Evolutionary conservation across 192 early-diverging fungal genomes (phyloP), one percentile per base, ranked within the genome.

Genomic region (Coemansia javaensis): DNA sequence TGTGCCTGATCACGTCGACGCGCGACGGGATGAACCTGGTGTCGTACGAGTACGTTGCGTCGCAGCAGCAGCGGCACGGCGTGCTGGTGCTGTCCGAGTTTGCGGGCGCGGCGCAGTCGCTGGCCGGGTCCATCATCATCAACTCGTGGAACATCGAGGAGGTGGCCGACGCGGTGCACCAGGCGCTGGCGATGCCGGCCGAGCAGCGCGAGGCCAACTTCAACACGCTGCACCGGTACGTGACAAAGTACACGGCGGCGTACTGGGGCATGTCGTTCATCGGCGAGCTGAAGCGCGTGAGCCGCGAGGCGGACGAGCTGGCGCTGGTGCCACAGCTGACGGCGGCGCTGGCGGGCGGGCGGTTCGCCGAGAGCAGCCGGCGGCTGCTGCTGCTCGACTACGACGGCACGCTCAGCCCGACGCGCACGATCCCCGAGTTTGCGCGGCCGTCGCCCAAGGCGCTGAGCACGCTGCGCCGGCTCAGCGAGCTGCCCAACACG

Each of bases 111-210:
- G 97, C 96, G 7, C 97, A 99, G 76, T 93, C 89, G 24, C 75
- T 98, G 32, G 94, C 97, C 66, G 96, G 93, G 13, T 89, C 97
- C 2, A 81, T 98, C 21, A 92, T 98, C 62, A 89, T 98, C 47
- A 99, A 99, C 72, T 94, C 97, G 23, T 99, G 97, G 97, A 97
- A 96, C 70, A 99, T 90, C 0, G 93, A 92, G 46, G 96, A 98
- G 44, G 77, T 99, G 10, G 79, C 95, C 2, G 80, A 85, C 30
- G 93, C 87, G 5, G 85, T 97, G 56, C 65, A 88, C 60, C 86
- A 89, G 32, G 97, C 97, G 4, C 87, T 99, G 18, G 87, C 87
- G 0, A 98, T 98, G 97, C 67, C 90, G 2, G 81, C 88, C 3
- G 85, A 87, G 31, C 64, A 81, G 38, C 80, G 90, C 37, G 82